Evolutionary conservation across 1,139 yeast genomes (phyloP).

Genomic region (Taiozyma sp.): DNA sequence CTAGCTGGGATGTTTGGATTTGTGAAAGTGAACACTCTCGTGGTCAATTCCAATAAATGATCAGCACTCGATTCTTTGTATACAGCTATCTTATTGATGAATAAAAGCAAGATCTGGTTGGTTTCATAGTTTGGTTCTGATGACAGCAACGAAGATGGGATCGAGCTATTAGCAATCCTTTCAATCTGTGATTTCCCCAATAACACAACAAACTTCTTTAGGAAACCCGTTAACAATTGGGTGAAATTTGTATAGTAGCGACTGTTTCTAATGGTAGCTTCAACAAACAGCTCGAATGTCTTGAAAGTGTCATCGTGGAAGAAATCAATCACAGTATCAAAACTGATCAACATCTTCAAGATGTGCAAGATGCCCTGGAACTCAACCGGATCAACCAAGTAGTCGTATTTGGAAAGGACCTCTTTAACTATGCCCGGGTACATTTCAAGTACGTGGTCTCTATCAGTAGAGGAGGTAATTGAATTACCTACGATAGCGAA

Average conservation of each 20-base stretch:
- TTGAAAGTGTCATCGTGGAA: slow-evolving; percentile 7
- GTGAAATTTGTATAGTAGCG: slow-evolving; percentile 21
- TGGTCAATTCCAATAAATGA: slow-evolving; percentile 6
- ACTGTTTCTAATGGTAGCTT: slow-evolving; percentile 20
- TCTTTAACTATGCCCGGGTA: slow-evolving; percentile 15
- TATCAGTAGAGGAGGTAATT: slow-evolving; percentile 15
- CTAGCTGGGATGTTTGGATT: slow-evolving; percentile 9
- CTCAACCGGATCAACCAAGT: slow-evolving; percentile 20
- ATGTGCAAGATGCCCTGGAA: slow-evolving; percentile 24
- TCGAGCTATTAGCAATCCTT: neutral
- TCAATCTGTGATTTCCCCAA: slow-evolving; percentile 6
- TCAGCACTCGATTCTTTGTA: slow-evolving; percentile 8
- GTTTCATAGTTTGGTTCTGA: slow-evolving; percentile 12
- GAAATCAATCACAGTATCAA: slow-evolving; percentile 11
- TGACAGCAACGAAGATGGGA: slow-evolving; percentile 7
- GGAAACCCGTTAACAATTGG: slow-evolving; percentile 9
- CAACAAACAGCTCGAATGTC: slow-evolving; percentile 11
- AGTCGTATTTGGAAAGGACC: slow-evolving; percentile 13
- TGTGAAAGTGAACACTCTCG: slow-evolving; percentile 11
- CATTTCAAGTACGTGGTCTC: slow-evolving; percentile 12
- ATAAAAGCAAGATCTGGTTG: slow-evolving; percentile 9
- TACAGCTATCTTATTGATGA: slow-evolving; percentile 18
- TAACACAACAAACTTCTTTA: slow-evolving; percentile 19
- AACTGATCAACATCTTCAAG: slow-evolving; percentile 14
- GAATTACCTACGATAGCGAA: slow-evolving; percentile 24